Base-by-base conservation (phyloP, 139 green algal genomes). In the Chlorella vulgaris region DNA sequence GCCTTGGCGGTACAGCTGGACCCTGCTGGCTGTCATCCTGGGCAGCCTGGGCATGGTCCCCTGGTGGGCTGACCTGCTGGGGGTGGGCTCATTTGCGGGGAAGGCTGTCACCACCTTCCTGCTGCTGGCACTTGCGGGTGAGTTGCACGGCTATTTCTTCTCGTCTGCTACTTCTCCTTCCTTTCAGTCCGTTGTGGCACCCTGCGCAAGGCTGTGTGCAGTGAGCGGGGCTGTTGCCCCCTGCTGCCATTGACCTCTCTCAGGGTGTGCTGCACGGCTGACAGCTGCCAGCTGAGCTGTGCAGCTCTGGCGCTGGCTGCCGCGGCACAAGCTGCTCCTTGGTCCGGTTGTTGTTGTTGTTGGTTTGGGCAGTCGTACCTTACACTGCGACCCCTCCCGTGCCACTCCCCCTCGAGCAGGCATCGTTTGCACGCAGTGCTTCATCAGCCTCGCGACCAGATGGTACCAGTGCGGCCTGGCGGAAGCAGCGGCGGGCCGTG, bases 381-480 rank as follows among this genome's bases (percentile, higher is more conserved):
- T 31, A 31, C 4, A 2, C 31, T 70, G 31, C 31, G 3, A 43
- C 26, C 18, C 67, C 7, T 29, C 0, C 67, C 22, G 10, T 19
- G 26, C 2, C 39, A 26, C 38, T 38, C 26, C 24, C 38, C 39
- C 31, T 55, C 42, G 38, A 38, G 68, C 68, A 60, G 68, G 22
- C 68, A 60, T 58, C 2, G 68, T 80, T 1, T 83, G 77, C 63
- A 69, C 65, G 1, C 68, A 69, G 63, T 53, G 40, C 47, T 83
- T 83, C 65, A 76, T 76, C 33, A 31, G 53, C 28, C 77, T 83
- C 22, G 77, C 77, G 7, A 39, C 77, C 4, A 55, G 33, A 31
- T 83, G 77, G 77, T 76, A 47, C 18, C 28, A 40, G 24, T 74
- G 63, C 77, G 77, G 77, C 47, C 35, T 24, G 10, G 51, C 39